Base-by-base conservation (phyloP, 768 basidiomycete genomes). In the Russula compacta region DNA sequence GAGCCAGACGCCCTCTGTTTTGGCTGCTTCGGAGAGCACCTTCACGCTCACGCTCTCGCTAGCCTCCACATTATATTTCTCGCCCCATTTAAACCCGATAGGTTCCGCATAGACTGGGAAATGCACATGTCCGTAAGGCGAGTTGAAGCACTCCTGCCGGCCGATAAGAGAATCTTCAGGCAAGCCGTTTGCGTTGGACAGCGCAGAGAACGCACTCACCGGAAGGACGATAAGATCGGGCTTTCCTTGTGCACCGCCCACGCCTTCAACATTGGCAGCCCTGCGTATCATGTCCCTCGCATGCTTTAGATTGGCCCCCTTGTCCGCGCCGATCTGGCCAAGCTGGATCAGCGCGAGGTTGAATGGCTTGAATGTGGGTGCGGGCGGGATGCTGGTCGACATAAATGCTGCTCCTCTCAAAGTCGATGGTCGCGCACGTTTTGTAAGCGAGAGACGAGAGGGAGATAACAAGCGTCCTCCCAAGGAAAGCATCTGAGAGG, bases 281-380 rank as follows among this genome's bases (percentile, higher is more conserved):
- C 81, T 83, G n/a, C 80, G 69, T 55, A 97, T 82, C 81, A 88
- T 85, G 40, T 86, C 82, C 38, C 82, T 77, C 2, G 95, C 95
- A 79, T 92, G 89, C 48, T 76, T 78, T 59, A 99, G 78, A 71
- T 98, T 98, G 15, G 79, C 80, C 61, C 76, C 65, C 74, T 98
- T 98, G 74, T 85, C 81, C 0, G 79, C 66, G 19, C 84, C 80
- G 39, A 90, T 75, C 56, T 76, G 76, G n/a, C 92, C 92, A 4
- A 99, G 82, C 72, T 99, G 97, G 59, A 98, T 83, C 49, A 98
- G 79, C 0, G 95, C 92, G 56, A 99, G 79, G 19, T 79, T 86
- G 74, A 98, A 98, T 2, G 84, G 79, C 67, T 82, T 85, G 71
- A 90, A 78, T 2, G 73, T 59, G 0, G 78, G 77, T 3, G 70